Evolutionary conservation across 83 land plant genomes (phyloP).

Genomic region (Picea abies): DNA sequence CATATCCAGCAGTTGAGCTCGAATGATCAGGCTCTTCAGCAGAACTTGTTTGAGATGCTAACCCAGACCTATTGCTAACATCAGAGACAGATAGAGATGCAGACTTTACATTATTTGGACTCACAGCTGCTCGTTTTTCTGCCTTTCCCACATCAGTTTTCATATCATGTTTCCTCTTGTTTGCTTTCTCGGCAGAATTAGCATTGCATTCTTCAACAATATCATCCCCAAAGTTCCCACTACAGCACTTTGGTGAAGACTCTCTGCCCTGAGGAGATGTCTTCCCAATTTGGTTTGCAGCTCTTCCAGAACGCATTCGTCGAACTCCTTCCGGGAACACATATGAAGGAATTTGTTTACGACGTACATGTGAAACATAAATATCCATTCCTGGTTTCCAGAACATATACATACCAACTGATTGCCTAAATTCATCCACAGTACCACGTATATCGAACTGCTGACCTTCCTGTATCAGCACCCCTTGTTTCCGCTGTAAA

Average conservation of each 20-base stretch:
- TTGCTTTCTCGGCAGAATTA: constrained; percentile 11
- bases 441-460: constrained; percentile 84
- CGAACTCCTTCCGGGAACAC: constrained; percentile 79
- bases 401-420: constrained; percentile 54
- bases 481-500: constrained; percentile 79
- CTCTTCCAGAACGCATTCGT: constrained; percentile 15
- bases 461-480: constrained; percentile 64
- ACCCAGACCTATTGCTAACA: background rate
- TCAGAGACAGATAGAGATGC: constrained; percentile 4
- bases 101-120: background rate
- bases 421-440: constrained; percentile 80
- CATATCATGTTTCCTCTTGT: constrained; percentile 17
- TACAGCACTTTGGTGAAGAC: constrained; percentile 10
- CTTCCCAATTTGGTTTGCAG: constrained; percentile 3
- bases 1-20: background rate
- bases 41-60: background rate
- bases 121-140: constrained; percentile 21
- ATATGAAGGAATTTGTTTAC: constrained; percentile 74
- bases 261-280: constrained; percentile 4
- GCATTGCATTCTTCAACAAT: constrained; percentile 7
- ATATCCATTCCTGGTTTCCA: constrained; percentile 95
- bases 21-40: constrained; percentile 5
- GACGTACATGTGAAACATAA: constrained; percentile 82
- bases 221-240: constrained; percentile 14
- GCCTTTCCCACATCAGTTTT: background rate